These are phyloP conservation scores for Citrullus colocynthis DNA, from an alignment of 306 rosid genomes.

Conservation along the genomic window DNA sequence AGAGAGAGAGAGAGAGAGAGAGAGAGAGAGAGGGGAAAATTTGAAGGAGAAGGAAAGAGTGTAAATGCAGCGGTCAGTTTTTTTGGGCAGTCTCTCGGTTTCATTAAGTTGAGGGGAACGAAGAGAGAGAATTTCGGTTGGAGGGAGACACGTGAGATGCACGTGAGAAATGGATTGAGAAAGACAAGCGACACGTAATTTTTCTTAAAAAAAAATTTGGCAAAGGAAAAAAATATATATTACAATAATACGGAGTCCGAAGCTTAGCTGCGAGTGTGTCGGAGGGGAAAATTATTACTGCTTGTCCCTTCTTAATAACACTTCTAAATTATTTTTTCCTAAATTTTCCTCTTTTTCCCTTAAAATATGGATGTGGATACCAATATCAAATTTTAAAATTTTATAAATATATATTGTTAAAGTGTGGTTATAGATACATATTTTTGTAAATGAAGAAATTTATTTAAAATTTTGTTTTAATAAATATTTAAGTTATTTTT, in stretches of 20 bases:
- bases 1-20: neutral
- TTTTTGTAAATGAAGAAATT: too few relatives aligned
- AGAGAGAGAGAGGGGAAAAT: neutral
- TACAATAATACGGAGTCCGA: neutral
- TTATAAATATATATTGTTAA: too few relatives aligned
- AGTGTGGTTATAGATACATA: too few relatives aligned
- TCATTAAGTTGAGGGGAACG: neutral
- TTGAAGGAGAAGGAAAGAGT: neutral
- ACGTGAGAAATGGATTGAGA: neutral
- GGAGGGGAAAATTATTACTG: neutral
- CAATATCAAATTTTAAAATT: too few relatives aligned
- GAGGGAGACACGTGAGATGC: neutral
- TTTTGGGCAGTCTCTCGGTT: neutral
- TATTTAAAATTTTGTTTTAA: too few relatives aligned
- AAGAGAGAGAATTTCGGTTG: constrained; percentile 5
- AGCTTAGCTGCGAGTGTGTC: neutral
- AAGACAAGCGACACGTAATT: neutral
- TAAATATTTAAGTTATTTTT: too few relatives aligned
- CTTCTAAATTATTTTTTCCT: too few relatives aligned
- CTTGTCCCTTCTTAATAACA: too few relatives aligned
- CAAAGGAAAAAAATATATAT: neutral
- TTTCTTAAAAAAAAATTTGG: too few relatives aligned
- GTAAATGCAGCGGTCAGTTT: constrained; percentile 7
- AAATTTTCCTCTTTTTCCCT: too few relatives aligned
- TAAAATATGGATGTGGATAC: too few relatives aligned